Evolutionary conservation across 768 basidiomycete species (phyloP).

Genomic region (Leccinum imitatum): DNA sequence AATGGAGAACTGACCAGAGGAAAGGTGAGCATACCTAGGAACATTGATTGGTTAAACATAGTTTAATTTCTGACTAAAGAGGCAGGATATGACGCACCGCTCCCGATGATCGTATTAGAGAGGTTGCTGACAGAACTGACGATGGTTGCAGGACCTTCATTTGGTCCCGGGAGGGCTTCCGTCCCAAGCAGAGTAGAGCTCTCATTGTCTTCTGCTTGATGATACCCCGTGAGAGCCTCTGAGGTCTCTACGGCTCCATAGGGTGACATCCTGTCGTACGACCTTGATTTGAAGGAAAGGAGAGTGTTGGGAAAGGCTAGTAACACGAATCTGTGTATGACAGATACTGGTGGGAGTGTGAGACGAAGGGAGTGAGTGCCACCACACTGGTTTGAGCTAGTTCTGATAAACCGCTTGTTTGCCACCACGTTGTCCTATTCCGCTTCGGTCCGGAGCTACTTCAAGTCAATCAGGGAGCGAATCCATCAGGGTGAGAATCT

Average conservation of each 20-base stretch:
- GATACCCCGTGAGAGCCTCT: conserved; percentile 12
- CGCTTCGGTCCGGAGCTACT: not conserved
- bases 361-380: not conserved
- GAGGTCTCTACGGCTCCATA: conserved; percentile 57
- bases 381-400: not conserved
- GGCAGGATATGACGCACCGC: conserved; percentile 49
- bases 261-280: conserved; percentile 64
- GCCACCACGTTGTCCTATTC: not conserved
- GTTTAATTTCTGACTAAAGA: not conserved
- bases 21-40: conserved; percentile 82
- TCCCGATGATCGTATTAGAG: conserved; percentile 89
- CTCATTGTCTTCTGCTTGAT: conserved; percentile 41
- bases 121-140: conserved; percentile 75
- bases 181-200: conserved; percentile 57
- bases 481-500: not conserved
- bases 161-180: conserved; percentile 28
- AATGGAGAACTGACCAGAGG: conserved; percentile 55
- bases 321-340: not conserved
- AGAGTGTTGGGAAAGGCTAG: not conserved
- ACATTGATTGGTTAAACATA: not conserved
- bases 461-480: not conserved
- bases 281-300: conserved; percentile 12
- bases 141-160: conserved; percentile 69
- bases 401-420: not conserved
- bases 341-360: not conserved